phyloP scores from a whole-genome alignment of 305 asterid genomes.

The Plantago lanceolata region DNA sequence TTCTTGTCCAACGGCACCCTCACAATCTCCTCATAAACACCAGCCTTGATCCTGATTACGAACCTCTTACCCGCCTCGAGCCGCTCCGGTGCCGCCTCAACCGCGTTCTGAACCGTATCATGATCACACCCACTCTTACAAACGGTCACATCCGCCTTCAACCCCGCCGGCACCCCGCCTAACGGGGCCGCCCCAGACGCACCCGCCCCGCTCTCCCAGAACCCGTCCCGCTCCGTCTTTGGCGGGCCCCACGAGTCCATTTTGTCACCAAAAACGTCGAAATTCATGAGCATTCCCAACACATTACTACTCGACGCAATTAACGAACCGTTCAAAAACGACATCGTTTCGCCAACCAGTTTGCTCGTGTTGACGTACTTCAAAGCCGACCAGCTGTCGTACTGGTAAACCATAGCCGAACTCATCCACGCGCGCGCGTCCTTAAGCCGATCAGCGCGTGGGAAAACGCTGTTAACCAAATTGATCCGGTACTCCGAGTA shows the following conservation, averaged over 20 bases:
- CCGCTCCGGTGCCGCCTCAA: slow-evolving; percentile 43
- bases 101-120: slow-evolving; percentile 49
- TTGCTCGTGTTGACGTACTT: slow-evolving; percentile 39
- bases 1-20: slow-evolving; percentile 62
- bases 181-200: slow-evolving; percentile 2
- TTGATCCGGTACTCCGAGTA: slow-evolving; percentile 34
- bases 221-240: slow-evolving; percentile 67
- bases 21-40: slow-evolving; percentile 65
- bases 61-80: slow-evolving; percentile 28
- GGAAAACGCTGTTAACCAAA: slow-evolving; percentile 26
- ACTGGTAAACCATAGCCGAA: slow-evolving; percentile 44
- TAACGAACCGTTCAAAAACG: slow-evolving; percentile 28
- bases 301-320: slow-evolving; percentile 35
- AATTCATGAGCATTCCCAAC: slow-evolving; percentile 48
- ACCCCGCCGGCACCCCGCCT: slow-evolving; percentile 36
- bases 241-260: slow-evolving; percentile 41
- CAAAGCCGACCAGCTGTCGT: slow-evolving; percentile 51
- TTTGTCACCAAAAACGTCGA: slow-evolving; percentile 38
- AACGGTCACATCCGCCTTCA: slow-evolving; percentile 49
- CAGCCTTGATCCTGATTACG: slow-evolving; percentile 57
- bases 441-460: slow-evolving; percentile 30
- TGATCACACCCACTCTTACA: slow-evolving; percentile 41
- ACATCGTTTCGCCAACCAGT: slow-evolving; percentile 35
- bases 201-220: slow-evolving; percentile 40
- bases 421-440: slow-evolving; percentile 75